Percentiles rank a stretch among this genome's conserved stretches.
These are phyloP conservation scores for Epichloe gansuensis DNA, from an alignment of 2,329 filamentous ascomycete species.

Conservation along the genomic window DNA sequence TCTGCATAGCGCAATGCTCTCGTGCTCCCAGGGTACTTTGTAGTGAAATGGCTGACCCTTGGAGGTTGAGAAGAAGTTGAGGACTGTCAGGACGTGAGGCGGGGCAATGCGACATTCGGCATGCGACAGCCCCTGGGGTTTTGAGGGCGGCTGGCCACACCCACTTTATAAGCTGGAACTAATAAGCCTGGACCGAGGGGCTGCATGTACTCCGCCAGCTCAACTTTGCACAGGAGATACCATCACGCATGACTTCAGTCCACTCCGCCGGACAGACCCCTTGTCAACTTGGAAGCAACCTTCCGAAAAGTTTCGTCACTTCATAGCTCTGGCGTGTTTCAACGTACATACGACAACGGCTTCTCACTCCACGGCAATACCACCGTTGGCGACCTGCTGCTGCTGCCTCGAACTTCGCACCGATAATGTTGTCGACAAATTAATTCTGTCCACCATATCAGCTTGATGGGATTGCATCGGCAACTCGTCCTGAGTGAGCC, in stretches of 20 bases:
- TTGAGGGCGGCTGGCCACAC: neutral
- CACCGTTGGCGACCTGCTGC: neutral
- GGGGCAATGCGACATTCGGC: constrained; percentile 6
- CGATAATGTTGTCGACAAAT: neutral
- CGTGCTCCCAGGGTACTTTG: neutral
- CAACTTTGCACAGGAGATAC: neutral
- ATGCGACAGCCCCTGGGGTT: constrained; percentile 6
- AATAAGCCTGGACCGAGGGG: no score
- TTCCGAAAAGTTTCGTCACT: neutral
- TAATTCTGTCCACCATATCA: neutral
- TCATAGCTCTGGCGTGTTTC: neutral
- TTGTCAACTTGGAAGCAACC: neutral
- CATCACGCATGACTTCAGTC: neutral
- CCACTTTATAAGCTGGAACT: neutral
- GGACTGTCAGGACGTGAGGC: constrained; percentile 5
- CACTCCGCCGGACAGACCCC: neutral
- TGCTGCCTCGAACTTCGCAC: no score
- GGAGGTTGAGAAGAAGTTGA: neutral
- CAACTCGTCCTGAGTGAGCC: neutral
- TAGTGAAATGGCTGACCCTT: neutral
- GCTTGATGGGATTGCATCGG: neutral
- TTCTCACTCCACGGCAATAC: neutral
- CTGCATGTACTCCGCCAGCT: neutral
- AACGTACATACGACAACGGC: neutral
- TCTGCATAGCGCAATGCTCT: neutral